A percentile compares a stretch with the other conserved stretches of the same genome.
phyloP scores from a whole-genome alignment of 1,284 basidiomycete genomes.

The Trichosporon coremiiforme region DNA sequence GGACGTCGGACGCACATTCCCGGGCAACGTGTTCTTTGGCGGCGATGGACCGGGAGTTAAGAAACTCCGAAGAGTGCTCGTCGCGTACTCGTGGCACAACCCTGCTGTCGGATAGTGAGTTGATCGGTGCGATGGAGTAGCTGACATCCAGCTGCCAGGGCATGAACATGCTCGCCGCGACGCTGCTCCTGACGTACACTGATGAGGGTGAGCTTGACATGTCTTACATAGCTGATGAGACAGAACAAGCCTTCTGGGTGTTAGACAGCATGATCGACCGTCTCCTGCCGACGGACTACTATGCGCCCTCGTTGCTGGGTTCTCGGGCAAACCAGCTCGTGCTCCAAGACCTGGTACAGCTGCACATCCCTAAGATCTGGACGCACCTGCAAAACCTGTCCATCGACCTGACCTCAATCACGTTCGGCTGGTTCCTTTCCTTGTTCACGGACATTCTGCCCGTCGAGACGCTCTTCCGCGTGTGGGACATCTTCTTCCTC shows the following conservation, averaged over 20 bases:
- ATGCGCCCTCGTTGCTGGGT: constrained; percentile 77
- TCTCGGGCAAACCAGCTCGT: constrained; percentile 93
- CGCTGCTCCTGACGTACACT: constrained; percentile 73
- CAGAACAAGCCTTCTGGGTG: constrained; percentile 98
- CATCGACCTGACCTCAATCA: constrained; percentile 89
- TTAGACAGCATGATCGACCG: constrained; percentile 85
- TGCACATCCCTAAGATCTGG: constrained; percentile 73
- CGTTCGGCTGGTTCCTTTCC: constrained; percentile 97
- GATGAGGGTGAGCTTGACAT: constrained; percentile 62
- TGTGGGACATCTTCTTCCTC: constrained; percentile 95
- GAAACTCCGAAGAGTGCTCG: constrained; percentile 84
- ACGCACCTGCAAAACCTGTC: constrained; percentile 75
- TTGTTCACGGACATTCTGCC: constrained; percentile 95
- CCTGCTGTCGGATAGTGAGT: constrained; percentile 72
- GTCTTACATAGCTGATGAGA: neutral
- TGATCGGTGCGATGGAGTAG: no score
- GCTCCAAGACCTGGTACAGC: constrained; percentile 79
- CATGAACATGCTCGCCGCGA: constrained; percentile 90
- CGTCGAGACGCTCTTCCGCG: constrained; percentile 86
- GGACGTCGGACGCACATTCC: constrained; percentile 88
- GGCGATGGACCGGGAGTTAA: constrained; percentile 77
- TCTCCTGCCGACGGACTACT: constrained; percentile 79
- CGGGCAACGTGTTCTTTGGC: constrained; percentile 94
- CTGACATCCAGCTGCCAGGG: constrained; percentile 66
- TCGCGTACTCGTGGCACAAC: constrained; percentile 87